phyloP scores from a whole-genome alignment of 2,329 filamentous ascomycete genomes.

The Fusarium succisae region DNA sequence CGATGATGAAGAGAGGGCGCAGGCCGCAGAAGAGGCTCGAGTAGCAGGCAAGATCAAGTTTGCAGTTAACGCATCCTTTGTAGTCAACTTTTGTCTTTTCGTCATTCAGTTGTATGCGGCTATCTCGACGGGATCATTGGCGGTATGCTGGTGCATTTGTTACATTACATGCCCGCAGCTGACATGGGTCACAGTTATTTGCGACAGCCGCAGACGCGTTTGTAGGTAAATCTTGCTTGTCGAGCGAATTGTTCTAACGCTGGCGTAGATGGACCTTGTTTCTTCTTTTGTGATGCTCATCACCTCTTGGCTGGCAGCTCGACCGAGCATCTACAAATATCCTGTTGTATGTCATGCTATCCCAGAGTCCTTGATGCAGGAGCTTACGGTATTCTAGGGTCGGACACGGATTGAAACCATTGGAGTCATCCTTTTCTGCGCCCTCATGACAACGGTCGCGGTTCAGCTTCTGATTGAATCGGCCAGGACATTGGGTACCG shows the following conservation, averaged over 20 bases:
- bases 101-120: neutral
- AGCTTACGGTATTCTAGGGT: neutral
- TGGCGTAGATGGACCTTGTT: neutral
- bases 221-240: neutral
- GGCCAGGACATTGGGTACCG: neutral
- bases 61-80: neutral
- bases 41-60: conserved; percentile 2
- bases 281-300: neutral
- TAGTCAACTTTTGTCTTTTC: conserved; percentile 7
- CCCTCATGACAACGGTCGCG: neutral
- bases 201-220: neutral
- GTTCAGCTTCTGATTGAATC: neutral
- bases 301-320: neutral
- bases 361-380: neutral
- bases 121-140: neutral
- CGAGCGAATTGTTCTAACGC: neutral
- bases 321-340: neutral
- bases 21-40: neutral
- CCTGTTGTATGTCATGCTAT: neutral
- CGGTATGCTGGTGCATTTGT: neutral
- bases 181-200: neutral
- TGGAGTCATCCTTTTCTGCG: neutral
- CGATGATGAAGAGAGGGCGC: neutral
- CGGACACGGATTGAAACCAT: neutral
- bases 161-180: neutral